Base-by-base conservation (phyloP, 495 filamentous ascomycete genomes). In the Pseudomonodictys pantanalensis region DNA sequence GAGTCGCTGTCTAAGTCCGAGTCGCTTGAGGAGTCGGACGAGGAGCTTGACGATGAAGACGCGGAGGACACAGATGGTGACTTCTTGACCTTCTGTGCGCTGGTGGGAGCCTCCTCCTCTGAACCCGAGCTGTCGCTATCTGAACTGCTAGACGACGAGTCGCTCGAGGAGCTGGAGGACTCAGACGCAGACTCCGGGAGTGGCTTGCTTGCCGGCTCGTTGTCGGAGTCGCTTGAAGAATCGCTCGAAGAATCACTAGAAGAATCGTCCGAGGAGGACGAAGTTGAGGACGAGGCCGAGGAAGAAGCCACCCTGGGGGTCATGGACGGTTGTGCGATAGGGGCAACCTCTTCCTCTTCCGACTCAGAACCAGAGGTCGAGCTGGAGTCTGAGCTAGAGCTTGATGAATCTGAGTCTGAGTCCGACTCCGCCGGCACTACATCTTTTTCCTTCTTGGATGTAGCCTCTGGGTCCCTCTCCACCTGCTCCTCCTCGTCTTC, bases 1-100 rank as follows among this genome's bases (percentile, higher is more conserved):
- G 62, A 60, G 22, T 67, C 60, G 22, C 23, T 38, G 28, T 60
- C 64, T 5, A 45, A 57, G 1, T 52, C 45, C 10, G 64, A 63
- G 23, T 58, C 60, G 39, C 30, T 47, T 5, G 58, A 62, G 15
- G 62, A 66, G 43, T 46, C 45, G 8, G 62, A 62, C 1, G 49
- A 56, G 22, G 61, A 56, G 20, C 28, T 41, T 1, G 45, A 56
- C 18, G 53, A 56, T 2, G 41, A 44, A 7, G 35, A 44, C n/a
- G 52, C 38, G 17, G 43, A 46, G n/a, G 53, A 48, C 23, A 42
- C 38, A 15, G 43, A 49, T 22, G 45, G 53, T 18, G 43, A 49
- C 41, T 52, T 60, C 38, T 44, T 46, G 22, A 3, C 30, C 32
- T 35, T 45, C 15, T 35, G 41, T 32, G 38, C 15, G 3, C 29